Percentiles rank a stretch among this genome's conserved stretches.
These are phyloP conservation scores for Avena atlantica DNA, from an alignment of 176 grass and related monocot genomes.

Conservation along the genomic window DNA sequence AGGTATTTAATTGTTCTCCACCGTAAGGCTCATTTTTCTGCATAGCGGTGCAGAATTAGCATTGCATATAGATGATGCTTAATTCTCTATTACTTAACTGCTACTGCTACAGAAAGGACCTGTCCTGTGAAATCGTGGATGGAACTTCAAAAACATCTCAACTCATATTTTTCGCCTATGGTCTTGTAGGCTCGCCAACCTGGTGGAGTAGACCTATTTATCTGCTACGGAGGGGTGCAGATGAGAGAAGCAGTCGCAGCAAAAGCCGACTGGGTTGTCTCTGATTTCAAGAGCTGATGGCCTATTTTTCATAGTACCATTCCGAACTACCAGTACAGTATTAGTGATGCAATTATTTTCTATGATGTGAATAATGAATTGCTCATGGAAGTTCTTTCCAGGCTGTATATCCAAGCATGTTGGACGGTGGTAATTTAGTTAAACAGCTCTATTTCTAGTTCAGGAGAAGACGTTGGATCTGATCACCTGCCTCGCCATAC, in stretches of 20 bases:
- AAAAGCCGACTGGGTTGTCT: slow-evolving; percentile 66
- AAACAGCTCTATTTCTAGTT: background rate
- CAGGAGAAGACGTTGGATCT: background rate
- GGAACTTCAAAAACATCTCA: background rate
- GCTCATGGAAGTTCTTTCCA: background rate
- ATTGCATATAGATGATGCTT: background rate
- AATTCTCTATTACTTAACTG: background rate
- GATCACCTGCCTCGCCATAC: background rate
- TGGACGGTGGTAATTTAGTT: background rate
- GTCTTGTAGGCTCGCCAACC: slow-evolving; percentile 52
- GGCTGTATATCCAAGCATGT: background rate
- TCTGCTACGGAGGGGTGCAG: slow-evolving; percentile 67
- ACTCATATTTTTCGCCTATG: background rate
- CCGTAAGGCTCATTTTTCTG: background rate
- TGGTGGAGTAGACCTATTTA: slow-evolving; percentile 63
- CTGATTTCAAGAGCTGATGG: slow-evolving; percentile 53
- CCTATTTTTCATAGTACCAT: slow-evolving; percentile 39
- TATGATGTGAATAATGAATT: background rate
- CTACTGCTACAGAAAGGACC: background rate
- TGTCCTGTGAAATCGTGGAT: background rate
- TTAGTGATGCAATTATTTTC: background rate
- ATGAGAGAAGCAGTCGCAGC: slow-evolving; percentile 64
- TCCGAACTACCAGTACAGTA: background rate
- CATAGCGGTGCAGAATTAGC: background rate
- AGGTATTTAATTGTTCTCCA: slow-evolving; percentile 43